phyloP scores from a whole-genome alignment of 2,329 filamentous ascomycete genomes.

The Cordyceps militaris region DNA sequence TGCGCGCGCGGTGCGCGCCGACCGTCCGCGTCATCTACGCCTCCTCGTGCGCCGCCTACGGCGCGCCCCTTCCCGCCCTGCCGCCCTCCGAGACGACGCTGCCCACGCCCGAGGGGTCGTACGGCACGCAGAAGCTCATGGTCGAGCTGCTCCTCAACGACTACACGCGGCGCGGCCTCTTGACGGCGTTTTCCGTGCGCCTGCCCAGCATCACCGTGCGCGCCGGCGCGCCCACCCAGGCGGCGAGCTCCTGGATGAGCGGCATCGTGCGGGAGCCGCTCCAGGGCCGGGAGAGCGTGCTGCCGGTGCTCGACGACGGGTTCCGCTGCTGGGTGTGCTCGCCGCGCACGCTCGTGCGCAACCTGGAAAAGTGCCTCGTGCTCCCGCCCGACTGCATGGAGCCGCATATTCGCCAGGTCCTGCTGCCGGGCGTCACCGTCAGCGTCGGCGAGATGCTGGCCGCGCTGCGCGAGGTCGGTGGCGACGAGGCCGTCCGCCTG shows the following conservation, averaged over 20 bases:
- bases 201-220: slow-evolving; percentile 54
- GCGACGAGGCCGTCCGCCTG: slow-evolving; percentile 33
- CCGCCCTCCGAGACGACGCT: slow-evolving; percentile 35
- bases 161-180: slow-evolving; percentile 40
- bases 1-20: slow-evolving; percentile 33
- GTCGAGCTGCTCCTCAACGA: slow-evolving; percentile 35
- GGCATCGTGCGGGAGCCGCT: slow-evolving; percentile 53
- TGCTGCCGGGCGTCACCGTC: slow-evolving; percentile 45
- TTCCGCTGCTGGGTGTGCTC: slow-evolving; percentile 47
- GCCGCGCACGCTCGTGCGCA: slow-evolving; percentile 41
- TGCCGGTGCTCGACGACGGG: slow-evolving; percentile 37
- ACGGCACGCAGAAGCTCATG: slow-evolving; percentile 55
- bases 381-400: slow-evolving; percentile 17
- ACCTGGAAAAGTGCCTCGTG: slow-evolving; percentile 34
- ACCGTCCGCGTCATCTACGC: slow-evolving; percentile 51
- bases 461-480: slow-evolving; percentile 41
- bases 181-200: slow-evolving; percentile 48
- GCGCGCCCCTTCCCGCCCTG: slow-evolving; percentile 37
- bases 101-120: slow-evolving; percentile 49
- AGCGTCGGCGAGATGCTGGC: slow-evolving; percentile 47
- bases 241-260: slow-evolving; percentile 51
- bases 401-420: slow-evolving; percentile 34
- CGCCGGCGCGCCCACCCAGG: slow-evolving; percentile 49
- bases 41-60: slow-evolving; percentile 52
- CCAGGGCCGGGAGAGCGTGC: slow-evolving; percentile 36